A percentile compares a stretch with the other conserved stretches of the same genome.
phyloP scores from a whole-genome alignment of 2,329 filamentous ascomycete species.

The Graphiopsis chlorocephala region DNA sequence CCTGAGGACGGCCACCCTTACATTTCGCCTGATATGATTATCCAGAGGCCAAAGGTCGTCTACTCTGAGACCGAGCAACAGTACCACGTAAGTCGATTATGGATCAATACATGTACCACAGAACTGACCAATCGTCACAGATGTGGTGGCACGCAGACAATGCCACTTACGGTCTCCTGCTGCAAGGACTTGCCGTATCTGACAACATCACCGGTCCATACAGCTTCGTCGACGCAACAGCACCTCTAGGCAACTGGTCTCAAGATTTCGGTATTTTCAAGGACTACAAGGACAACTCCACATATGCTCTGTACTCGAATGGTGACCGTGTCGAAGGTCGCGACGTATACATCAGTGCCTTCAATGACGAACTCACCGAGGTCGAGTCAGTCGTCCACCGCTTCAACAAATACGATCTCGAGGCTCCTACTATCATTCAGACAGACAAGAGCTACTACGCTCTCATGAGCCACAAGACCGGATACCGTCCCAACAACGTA shows the following conservation, averaged over 20 bases:
- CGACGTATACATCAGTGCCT: conserved; percentile 57
- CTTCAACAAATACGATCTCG: conserved; percentile 59
- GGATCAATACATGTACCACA: neutral
- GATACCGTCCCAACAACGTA: conserved; percentile 56
- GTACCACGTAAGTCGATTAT: conserved; percentile 50
- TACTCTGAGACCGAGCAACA: conserved; percentile 54
- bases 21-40: conserved; percentile 56
- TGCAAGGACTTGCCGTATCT: conserved; percentile 56
- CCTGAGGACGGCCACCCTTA: conserved; percentile 55
- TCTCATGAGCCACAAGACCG: conserved; percentile 62
- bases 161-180: conserved; percentile 53
- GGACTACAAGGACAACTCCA: conserved; percentile 56
- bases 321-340: conserved; percentile 55
- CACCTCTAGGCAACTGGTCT: conserved; percentile 60
- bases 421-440: conserved; percentile 60
- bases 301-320: conserved; percentile 60
- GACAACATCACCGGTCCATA: conserved; percentile 55
- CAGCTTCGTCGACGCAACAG: conserved; percentile 52
- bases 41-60: conserved; percentile 62
- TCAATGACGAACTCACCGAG: conserved; percentile 52
- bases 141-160: conserved; percentile 64
- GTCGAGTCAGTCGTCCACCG: conserved; percentile 54
- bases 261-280: conserved; percentile 62
- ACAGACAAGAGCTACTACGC: conserved; percentile 60
- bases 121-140: conserved; percentile 24